Percentiles rank a stretch among this genome's conserved stretches.
Conservation (phyloP, 1,139 yeast genomes). For the Saccharomyces uvarum region DNA sequence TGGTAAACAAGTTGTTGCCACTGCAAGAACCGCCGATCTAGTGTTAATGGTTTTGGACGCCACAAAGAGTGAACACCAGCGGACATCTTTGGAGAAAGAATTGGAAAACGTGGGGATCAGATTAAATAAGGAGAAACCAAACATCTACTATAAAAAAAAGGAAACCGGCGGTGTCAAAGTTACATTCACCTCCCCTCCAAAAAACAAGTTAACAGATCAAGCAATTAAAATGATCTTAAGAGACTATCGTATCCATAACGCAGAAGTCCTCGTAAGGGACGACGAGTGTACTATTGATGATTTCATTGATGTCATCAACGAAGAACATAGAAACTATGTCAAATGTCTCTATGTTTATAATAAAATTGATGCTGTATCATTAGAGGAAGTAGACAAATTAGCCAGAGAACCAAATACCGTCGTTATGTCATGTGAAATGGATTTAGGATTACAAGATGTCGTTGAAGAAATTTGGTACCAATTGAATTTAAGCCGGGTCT, state of each 20-base stretch:
- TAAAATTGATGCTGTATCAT: constrained; percentile 88
- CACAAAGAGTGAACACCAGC: constrained; percentile 83
- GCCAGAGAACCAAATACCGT: constrained; percentile 90
- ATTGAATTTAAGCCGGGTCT: constrained; percentile 68
- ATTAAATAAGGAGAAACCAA: constrained; percentile 73
- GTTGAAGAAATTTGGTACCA: constrained; percentile 92
- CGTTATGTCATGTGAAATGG: constrained; percentile 87
- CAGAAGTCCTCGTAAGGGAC: constrained; percentile 85
- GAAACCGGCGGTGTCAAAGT: constrained; percentile 88
- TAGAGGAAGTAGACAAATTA: constrained; percentile 86
- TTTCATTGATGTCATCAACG: constrained; percentile 85
- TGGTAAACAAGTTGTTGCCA: constrained; percentile 93
- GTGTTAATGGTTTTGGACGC: constrained; percentile 93
- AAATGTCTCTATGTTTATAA: constrained; percentile 90
- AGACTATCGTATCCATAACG: constrained; percentile 86
- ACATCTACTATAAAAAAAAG: constrained; percentile 68
- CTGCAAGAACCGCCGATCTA: constrained; percentile 90
- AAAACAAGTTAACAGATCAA: constrained; percentile 64
- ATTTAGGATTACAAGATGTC: constrained; percentile 77
- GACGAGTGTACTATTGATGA: constrained; percentile 88
- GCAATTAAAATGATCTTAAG: constrained; percentile 67
- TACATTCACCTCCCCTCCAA: constrained; percentile 75
- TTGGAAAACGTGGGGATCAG: constrained; percentile 91
- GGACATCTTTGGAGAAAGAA: constrained; percentile 79
- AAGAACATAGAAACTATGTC: constrained; percentile 76